Evolutionary conservation across 768 basidiomycete species (phyloP).

Genomic region (Tylopilus subfusipes): DNA sequence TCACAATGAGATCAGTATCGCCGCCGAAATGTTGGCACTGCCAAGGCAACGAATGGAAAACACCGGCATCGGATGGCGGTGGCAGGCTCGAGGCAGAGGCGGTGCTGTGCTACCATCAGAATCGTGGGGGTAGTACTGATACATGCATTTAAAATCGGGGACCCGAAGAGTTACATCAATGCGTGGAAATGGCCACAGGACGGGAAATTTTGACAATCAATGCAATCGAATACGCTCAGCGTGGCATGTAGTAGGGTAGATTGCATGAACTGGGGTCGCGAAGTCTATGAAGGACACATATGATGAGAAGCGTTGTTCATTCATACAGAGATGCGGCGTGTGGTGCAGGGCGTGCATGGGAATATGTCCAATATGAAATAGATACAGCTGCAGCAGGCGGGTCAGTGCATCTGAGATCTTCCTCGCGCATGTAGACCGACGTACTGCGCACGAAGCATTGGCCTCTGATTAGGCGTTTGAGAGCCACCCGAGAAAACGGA

Average conservation of each 20-base stretch:
- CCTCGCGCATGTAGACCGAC: not conserved
- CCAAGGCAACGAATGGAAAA: not conserved
- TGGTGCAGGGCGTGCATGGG: conserved; percentile 21
- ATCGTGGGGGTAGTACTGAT: conserved; percentile 7
- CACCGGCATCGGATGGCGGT: not conserved
- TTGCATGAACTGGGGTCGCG: conserved; percentile 9
- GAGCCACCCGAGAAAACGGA: conserved; percentile 24
- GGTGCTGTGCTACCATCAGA: not conserved
- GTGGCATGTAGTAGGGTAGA: conserved; percentile 6
- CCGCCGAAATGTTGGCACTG: not conserved
- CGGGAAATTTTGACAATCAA: not conserved
- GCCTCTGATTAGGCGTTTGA: conserved; percentile 22
- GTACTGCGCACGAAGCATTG: conserved; percentile 6
- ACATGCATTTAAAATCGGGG: conserved; percentile 17
- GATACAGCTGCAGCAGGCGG: conserved; percentile 13
- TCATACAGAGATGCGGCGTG: conserved; percentile 19
- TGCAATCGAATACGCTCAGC: not conserved
- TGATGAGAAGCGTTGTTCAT: conserved; percentile 9
- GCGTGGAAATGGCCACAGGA: not conserved
- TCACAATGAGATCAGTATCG: not conserved
- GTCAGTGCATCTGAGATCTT: conserved; percentile 5
- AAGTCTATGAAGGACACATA: conserved; percentile 2
- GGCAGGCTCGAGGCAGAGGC: conserved; percentile 5
- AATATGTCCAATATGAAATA: conserved; percentile 18
- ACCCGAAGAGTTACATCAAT: conserved; percentile 11